Evolutionary conservation across 2,329 filamentous ascomycete species (phyloP).

Genomic region (Penicillium polonicum): DNA sequence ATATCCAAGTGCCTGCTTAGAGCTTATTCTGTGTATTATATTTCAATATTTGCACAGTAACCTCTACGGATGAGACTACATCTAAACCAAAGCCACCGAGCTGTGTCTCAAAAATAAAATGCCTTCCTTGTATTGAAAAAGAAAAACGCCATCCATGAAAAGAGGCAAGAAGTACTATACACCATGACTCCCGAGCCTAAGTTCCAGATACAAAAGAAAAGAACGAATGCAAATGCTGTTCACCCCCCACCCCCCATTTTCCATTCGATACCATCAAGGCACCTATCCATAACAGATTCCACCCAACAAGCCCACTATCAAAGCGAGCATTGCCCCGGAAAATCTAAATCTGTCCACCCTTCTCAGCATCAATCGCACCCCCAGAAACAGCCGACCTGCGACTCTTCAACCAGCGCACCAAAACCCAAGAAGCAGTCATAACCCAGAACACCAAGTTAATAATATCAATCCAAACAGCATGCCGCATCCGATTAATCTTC

Average conservation of each 20-base stretch:
- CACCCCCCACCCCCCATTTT: too few species aligned
- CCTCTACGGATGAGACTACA: not conserved
- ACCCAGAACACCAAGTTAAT: constrained; percentile 75
- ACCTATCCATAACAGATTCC: not conserved
- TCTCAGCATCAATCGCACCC: constrained; percentile 22
- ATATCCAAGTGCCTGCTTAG: not conserved
- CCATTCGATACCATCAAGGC: constrained; percentile 1
- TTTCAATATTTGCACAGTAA: not conserved
- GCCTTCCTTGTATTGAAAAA: not conserved
- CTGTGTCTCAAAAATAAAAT: not conserved
- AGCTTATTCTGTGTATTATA: not conserved
- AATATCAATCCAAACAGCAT: constrained; percentile 80
- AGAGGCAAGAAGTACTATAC: not conserved
- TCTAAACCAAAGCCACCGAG: not conserved
- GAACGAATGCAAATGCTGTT: not conserved
- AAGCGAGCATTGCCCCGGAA: not conserved
- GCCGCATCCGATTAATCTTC: constrained; percentile 71
- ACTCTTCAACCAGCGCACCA: constrained; percentile 37
- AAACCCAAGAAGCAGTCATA: constrained; percentile 51
- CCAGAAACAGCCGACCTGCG: constrained; percentile 11
- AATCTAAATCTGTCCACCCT: constrained; percentile 11
- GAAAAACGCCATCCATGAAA: not conserved
- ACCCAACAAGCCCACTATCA: not conserved
- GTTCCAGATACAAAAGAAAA: not conserved
- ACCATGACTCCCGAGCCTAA: not conserved